Conservation (phyloP, 306 rosid genomes). For the Morella rubra region DNA sequence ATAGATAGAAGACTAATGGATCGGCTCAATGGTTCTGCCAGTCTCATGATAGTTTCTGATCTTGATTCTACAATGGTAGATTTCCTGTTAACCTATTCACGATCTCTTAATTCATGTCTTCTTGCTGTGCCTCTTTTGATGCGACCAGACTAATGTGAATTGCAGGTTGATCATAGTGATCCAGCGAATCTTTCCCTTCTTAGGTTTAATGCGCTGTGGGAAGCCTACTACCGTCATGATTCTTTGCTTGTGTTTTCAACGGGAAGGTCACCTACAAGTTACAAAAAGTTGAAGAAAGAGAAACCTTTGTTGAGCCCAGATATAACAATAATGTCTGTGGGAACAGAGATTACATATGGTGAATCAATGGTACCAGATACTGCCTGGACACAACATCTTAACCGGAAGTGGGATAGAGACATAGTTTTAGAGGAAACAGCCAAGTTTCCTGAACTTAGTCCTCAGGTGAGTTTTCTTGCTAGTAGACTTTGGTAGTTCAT, state of each 20-base stretch:
- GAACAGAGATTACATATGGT: conserved; percentile 79
- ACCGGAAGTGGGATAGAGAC: conserved; percentile 63
- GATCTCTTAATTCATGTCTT: not conserved
- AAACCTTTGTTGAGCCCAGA: conserved; percentile 82
- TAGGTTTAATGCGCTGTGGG: conserved; percentile 80
- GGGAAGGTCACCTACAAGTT: conserved; percentile 70
- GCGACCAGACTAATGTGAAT: conserved; percentile 9
- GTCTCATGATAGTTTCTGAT: conserved; percentile 82
- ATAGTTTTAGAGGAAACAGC: conserved; percentile 67
- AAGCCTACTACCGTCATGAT: conserved; percentile 68
- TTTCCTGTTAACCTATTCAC: conserved; percentile 20
- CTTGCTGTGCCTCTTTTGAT: not conserved
- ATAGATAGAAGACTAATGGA: conserved; percentile 40
- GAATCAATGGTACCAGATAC: conserved; percentile 54
- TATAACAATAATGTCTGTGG: conserved; percentile 70
- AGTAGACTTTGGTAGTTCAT: not conserved
- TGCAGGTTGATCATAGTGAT: conserved; percentile 82
- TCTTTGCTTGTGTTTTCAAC: conserved; percentile 88
- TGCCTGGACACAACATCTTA: conserved; percentile 54
- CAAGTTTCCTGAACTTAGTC: conserved; percentile 60
- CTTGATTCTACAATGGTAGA: conserved; percentile 82
- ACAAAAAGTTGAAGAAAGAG: conserved; percentile 45
- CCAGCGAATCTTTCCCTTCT: conserved; percentile 55
- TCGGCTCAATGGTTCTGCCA: conserved; percentile 50
- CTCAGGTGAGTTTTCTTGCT: conserved; percentile 49